phyloP scores from a whole-genome alignment of 768 basidiomycete genomes.

The Trametes cingulata region DNA sequence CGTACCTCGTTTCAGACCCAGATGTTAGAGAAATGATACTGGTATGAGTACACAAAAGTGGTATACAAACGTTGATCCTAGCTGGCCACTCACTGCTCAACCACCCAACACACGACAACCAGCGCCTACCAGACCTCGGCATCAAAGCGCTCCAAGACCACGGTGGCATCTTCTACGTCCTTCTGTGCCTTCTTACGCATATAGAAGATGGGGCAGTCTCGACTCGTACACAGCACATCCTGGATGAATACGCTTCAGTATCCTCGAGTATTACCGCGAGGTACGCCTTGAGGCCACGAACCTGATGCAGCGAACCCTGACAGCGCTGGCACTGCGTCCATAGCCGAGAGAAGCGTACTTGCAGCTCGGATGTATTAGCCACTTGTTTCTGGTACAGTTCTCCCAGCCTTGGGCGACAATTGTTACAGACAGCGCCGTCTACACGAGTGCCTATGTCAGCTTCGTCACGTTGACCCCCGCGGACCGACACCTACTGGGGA shows the following conservation, averaged over 20 bases:
- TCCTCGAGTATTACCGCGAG: not conserved
- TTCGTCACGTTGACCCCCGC: not conserved
- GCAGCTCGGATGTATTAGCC: slow-evolving; percentile 66
- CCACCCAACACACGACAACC: not conserved
- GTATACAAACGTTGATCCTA: not conserved
- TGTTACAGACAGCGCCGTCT: slow-evolving; percentile 95
- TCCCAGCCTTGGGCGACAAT: slow-evolving; percentile 81
- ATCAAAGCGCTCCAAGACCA: slow-evolving; percentile 83
- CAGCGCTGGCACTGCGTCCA: slow-evolving; percentile 99
- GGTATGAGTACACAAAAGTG: not conserved
- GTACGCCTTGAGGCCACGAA: slow-evolving; percentile 27
- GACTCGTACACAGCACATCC: slow-evolving; percentile 96
- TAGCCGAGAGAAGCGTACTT: slow-evolving; percentile 89
- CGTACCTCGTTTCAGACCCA: too few species aligned
- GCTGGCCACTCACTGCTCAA: not conserved
- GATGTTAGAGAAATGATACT: not conserved
- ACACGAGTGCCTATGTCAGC: not conserved
- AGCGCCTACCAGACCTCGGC: slow-evolving; percentile 60
- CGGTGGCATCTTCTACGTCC: slow-evolving; percentile 86
- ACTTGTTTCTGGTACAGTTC: slow-evolving; percentile 93
- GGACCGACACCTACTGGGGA: slow-evolving; percentile 49
- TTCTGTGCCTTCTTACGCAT: slow-evolving; percentile 99
- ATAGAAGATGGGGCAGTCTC: slow-evolving; percentile 98
- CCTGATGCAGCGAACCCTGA: slow-evolving; percentile 97
- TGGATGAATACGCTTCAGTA: slow-evolving; percentile 30